Evolutionary conservation across 1,139 yeast species (phyloP), one percentile per base, ranked within the genome.

Genomic region (Pichia sp.): DNA sequence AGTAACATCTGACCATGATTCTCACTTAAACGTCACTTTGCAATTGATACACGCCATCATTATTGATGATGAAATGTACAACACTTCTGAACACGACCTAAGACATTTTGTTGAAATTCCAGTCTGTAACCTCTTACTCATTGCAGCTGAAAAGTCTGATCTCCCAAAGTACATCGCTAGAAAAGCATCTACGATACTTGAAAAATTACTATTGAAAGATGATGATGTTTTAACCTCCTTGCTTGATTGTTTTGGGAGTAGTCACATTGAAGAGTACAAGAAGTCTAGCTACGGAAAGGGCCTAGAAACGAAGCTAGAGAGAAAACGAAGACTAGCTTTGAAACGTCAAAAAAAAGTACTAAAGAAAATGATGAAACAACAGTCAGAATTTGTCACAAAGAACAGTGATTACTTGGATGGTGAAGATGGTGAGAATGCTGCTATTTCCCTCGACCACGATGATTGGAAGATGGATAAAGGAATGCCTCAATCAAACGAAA

Each of bases 351-450:
- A 72, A 8, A 82, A 77, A 50, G 67, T 88, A 30, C 59, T 88
- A 71, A 86, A 78, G 2, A 86, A 81, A 46, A 76, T 91, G 58
- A 77, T 77, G 42, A 75, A 74, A 47, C 94, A 86, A 49, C 96
- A 87, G 52, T 62, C 71, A 13, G 69, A 67, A 58, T 88, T 88
- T 57, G 72, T 38, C 27, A 46, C 52, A 25, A 34, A 41, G 13
- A 39, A 35, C 13, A 30, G 32, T n/a, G 34, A 29, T n/a, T 31
- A 15, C 13, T 55, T 31, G 21, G 35, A 38, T 32, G 11, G 33
- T 27, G 20, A 30, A 20, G 20, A 49, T 13, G 31, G 13, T 14
- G 55, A 31, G 21, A 36, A 37, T 31, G 18, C 28, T 21, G 22
- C 49, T 5, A 24, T 19, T 30, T 15, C n/a, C 21, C 15, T n/a